Conservation (phyloP, 1,284 basidiomycete species). For the Moesziomyces globuligerus region DNA sequence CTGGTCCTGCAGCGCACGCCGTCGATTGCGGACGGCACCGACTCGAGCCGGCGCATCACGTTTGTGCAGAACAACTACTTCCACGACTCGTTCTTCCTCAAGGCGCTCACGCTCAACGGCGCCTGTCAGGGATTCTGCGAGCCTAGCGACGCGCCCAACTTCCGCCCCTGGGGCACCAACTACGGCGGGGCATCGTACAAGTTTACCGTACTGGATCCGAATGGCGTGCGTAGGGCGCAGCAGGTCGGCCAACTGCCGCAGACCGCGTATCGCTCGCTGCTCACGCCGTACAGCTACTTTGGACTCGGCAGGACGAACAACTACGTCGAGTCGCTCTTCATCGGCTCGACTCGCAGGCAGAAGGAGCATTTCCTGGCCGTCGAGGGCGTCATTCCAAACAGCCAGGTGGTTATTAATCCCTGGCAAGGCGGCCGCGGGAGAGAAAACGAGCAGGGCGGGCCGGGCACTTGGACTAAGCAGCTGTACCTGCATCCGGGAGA, state of each 20-base stretch:
- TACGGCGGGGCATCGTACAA: constrained; percentile 96
- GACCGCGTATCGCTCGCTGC: constrained; percentile 86
- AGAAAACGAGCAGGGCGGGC: constrained; percentile 25
- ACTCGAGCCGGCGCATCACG: constrained; percentile 69
- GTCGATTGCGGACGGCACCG: constrained; percentile 17
- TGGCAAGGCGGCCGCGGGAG: constrained; percentile 69
- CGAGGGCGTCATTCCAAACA: constrained; percentile 97
- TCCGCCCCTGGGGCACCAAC: constrained; percentile 85
- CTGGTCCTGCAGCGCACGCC: constrained; percentile 80
- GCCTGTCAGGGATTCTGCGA: constrained; percentile 84
- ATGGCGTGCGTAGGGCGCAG: constrained; percentile 87
- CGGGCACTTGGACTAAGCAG: constrained; percentile 81
- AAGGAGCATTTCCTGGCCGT: constrained; percentile 83
- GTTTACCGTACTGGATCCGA: constrained; percentile 93
- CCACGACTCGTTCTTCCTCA: constrained; percentile 98
- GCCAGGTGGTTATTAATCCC: constrained; percentile 92
- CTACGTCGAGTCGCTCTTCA: constrained; percentile 81
- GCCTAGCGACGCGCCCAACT: constrained; percentile 27
- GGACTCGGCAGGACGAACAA: constrained; percentile 99
- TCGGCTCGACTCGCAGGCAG: constrained; percentile 69
- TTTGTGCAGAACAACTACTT: constrained; percentile 99
- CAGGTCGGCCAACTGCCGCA: constrained; percentile 94
- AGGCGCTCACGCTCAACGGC: constrained; percentile 89
- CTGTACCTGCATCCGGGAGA: constrained; percentile 92
- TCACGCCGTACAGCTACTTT: constrained; percentile 93